Base-by-base conservation (phyloP, 2,329 filamentous ascomycete genomes). In the Penicillium olsonii region DNA sequence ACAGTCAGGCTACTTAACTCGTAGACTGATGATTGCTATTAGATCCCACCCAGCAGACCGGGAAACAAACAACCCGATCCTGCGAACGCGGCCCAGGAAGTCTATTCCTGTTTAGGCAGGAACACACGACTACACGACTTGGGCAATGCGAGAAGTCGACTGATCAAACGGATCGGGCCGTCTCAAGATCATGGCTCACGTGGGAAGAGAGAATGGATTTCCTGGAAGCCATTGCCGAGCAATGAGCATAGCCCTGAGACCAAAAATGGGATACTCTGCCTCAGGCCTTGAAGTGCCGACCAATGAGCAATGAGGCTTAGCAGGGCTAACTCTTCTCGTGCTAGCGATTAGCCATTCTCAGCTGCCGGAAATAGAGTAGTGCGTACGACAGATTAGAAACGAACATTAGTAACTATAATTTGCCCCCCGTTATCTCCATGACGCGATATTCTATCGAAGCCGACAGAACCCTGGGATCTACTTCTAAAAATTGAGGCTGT, bases 281-380 rank as follows among this genome's bases (percentile, higher is more conserved):
- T 31, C 29, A 31, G 29, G 29, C 11, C n/a, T 31, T 31, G 3
- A n/a, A 31, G n/a, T 14, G 4, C 7, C 12, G 14, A n/a, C 29
- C 29, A 31, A 31, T 31, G 6, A 31, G n/a, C 15, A 35, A 35
- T 18, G 33, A 35, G 33, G 33, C 33, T 35, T 18, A 17, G 15
- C 33, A 18, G 18, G n/a, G 15, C 33, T 35, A 35, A 35, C 33
- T 6, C 5, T 8, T 9, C 33, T 35, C 5, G 19, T n/a, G 20
- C 29, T 26, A 43, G 29, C 17, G n/a, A 3, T 18, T 33, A 6
- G 15, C 5, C 19, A n/a, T 31, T 33, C 20, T 18, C n/a, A 34
- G 40, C 40, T 42, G 33, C 40, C 40, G n/a, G 15, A 43, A 34
- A 43, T 34, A 43, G 41, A 35, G 29, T 43, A 43, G 41, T 34